phyloP scores from a whole-genome alignment of 345 rosid species.

The Populus pruinosa region DNA sequence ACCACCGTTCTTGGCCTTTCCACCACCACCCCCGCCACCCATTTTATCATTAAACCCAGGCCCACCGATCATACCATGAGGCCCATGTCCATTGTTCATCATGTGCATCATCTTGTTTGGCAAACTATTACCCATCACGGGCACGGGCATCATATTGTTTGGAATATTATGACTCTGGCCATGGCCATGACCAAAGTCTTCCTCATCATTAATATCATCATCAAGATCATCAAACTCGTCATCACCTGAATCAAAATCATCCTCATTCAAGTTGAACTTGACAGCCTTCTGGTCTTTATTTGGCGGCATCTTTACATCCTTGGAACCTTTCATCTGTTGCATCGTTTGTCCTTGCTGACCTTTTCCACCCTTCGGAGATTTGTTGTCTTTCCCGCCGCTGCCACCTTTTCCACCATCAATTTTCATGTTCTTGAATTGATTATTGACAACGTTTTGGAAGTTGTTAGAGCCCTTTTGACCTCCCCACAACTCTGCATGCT shows the following conservation, averaged over 20 bases:
- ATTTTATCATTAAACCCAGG: conserved; percentile 13
- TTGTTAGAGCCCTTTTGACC: conserved; percentile 47
- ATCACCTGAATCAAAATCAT: conserved; percentile 27
- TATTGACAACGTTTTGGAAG: conserved; percentile 34
- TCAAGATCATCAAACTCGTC: conserved; percentile 14
- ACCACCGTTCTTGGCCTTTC: conserved; percentile 11
- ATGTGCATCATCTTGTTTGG: conserved; percentile 9
- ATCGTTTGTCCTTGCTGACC: conserved; percentile 37
- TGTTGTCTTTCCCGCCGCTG: conserved; percentile 39
- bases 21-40: conserved; percentile 18
- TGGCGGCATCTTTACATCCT: conserved; percentile 26
- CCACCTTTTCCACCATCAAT: conserved; percentile 31
- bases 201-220: conserved; percentile 34
- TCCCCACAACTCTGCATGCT: conserved; percentile 79
- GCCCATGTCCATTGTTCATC: conserved; percentile 21
- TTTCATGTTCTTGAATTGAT: conserved; percentile 53
- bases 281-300: conserved; percentile 59
- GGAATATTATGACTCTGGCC: conserved; percentile 4
- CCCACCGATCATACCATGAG: conserved; percentile 18
- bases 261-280: conserved; percentile 54
- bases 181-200: conserved; percentile 41
- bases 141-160: conserved; percentile 6
- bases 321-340: conserved; percentile 46
- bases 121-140: conserved; percentile 14
- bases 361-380: conserved; percentile 48